These are phyloP conservation scores for Paraphaeosphaeria minitans DNA, from an alignment of 2,329 filamentous ascomycete species.

Conservation along the genomic window DNA sequence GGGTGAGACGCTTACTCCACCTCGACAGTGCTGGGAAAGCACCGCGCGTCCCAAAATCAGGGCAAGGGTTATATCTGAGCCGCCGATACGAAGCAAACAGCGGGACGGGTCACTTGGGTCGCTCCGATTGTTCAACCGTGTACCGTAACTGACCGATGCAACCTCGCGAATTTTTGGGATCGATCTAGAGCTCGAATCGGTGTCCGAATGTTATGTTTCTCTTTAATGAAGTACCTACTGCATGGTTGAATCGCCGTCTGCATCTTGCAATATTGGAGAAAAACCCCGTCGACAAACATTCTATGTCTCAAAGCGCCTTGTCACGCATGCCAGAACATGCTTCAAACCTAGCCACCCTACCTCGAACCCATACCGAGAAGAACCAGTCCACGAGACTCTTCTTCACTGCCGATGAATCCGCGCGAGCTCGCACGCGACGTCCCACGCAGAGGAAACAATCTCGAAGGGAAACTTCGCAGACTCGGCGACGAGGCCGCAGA, in stretches of 20 bases:
- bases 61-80: no score
- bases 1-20: no score
- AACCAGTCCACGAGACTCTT: conserved; percentile 9
- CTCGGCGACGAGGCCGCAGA: conserved; percentile 8
- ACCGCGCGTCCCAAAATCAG: no score
- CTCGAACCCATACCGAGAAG: conserved; percentile 3
- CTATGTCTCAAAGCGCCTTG: background rate
- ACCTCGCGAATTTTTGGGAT: no score
- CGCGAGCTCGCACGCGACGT: conserved; percentile 4
- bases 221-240: no score
- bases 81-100: no score
- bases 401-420: conserved; percentile 2
- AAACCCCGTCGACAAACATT: background rate
- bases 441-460: conserved; percentile 7
- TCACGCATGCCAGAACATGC: background rate
- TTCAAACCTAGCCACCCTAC: background rate
- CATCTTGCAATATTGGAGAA: background rate
- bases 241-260: background rate
- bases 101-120: no score
- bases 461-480: conserved; percentile 5
- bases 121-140: no score
- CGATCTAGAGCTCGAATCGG: no score
- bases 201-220: no score
- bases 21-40: no score
- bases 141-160: no score